Evolutionary conservation across 352 stramenopile genomes (phyloP), one percentile per base, ranked within the genome.

Genomic region (Phytophthora capsici): DNA sequence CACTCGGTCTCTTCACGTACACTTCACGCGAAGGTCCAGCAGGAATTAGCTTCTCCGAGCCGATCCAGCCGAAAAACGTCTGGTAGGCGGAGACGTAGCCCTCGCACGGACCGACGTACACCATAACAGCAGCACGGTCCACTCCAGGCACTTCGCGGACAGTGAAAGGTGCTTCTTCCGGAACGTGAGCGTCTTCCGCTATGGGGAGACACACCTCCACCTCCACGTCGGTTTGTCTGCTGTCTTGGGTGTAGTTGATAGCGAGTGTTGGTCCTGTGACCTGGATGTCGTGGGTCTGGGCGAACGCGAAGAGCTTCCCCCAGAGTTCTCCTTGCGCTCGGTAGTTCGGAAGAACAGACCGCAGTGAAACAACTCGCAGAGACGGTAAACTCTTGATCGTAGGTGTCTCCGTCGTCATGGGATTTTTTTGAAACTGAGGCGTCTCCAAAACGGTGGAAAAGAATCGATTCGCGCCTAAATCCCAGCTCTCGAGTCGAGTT

Each of bases 151-250:
- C 43, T 6, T 65, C 49, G 19, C 65, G 70, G 16, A 78, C 38
- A 13, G 38, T 58, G 58, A 86, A 60, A 22, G 52, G 48, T 8
- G 55, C 41, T 57, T 63, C 46, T 19, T 51, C 19, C 3, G 59
- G 55, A 7, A 82, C 50, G 16, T 36, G 20, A 2, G 67, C 53
- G 32, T 77, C 57, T 0, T 56, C 20, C 4, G 48, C 30, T 25
- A 87, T 76, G 25, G 73, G 80, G 9, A 83, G 34, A 55, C 80
- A 89, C 0, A 84, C 78, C 25, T 89, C 77, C 28, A 75, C 62
- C 52, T 89, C 75, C 10, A 89, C 77, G 66, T 86, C 73, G 2
- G n/a, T 70, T 22, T 66, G 53, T 53, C 77, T 74, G 56, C 63
- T 75, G 4, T 60, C 66, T 13, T 44, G 20, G 14, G 83, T 69